Evolutionary conservation across 139 green algal species (phyloP).

Genomic region (Ulvella scutata): DNA sequence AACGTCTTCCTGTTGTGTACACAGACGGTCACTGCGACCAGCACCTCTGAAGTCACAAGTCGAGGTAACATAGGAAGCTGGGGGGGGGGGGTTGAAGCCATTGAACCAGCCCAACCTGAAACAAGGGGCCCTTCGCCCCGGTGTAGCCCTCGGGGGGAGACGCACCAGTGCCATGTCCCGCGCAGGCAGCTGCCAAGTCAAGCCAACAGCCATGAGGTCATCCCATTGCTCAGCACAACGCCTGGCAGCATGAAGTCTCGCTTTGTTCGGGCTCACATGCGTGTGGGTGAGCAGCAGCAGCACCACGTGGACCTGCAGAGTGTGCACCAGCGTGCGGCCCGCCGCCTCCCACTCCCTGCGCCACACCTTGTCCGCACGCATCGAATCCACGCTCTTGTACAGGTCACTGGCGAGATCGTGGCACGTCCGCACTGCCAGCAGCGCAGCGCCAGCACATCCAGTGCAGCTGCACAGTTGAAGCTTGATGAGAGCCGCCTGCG

Average conservation of each 20-base stretch:
- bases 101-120: no score
- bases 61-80: no score
- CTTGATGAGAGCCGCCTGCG: constrained; percentile 17
- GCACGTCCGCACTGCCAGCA: constrained; percentile 37
- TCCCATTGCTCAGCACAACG: constrained; percentile 57
- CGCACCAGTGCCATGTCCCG: not conserved
- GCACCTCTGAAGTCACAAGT: no score
- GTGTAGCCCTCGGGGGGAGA: not conserved
- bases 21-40: no score
- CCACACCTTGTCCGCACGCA: constrained; percentile 9
- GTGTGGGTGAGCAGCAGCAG: constrained; percentile 53
- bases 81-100: not conserved
- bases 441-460: constrained; percentile 36
- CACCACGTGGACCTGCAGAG: constrained; percentile 40
- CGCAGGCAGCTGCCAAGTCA: not conserved
- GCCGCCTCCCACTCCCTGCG: constrained; percentile 19
- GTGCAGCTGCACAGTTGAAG: constrained; percentile 27
- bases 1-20: no score
- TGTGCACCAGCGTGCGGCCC: constrained; percentile 22
- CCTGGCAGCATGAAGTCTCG: constrained; percentile 34
- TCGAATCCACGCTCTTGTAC: constrained; percentile 23
- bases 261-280: constrained; percentile 27
- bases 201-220: constrained; percentile 22
- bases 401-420: constrained; percentile 34
- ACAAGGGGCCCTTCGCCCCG: no score